Percentiles rank a stretch among this genome's conserved stretches.
Evolutionary conservation across 1,139 yeast genomes (phyloP).

Genomic region (Nadsonia starkeyi-henricii): DNA sequence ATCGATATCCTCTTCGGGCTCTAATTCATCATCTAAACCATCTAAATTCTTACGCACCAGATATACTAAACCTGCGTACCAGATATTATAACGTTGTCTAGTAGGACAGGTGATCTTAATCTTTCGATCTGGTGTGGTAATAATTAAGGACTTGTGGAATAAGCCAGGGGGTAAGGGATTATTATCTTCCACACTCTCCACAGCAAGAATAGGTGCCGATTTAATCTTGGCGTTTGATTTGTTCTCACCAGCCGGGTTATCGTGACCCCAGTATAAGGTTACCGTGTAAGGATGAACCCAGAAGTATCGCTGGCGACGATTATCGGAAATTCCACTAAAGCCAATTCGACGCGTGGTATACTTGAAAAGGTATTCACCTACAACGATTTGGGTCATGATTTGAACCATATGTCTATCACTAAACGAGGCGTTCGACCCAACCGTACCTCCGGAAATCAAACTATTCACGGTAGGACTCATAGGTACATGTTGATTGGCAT

Average conservation of each 20-base stretch:
- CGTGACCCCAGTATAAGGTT: conserved; percentile 79
- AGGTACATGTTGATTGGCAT: conserved; percentile 3
- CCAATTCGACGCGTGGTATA: conserved; percentile 72
- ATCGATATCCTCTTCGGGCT: no score
- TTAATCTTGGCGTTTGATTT: conserved; percentile 38
- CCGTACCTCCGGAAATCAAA: conserved; percentile 27
- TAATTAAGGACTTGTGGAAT: conserved; percentile 69
- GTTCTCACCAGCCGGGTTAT: conserved; percentile 61
- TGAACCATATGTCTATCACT: conserved; percentile 69
- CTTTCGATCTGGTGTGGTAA: conserved; percentile 54
- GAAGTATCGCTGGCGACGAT: conserved; percentile 82
- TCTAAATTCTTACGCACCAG: conserved; percentile 27
- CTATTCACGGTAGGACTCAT: conserved; percentile 1
- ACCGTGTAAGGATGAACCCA: conserved; percentile 94
- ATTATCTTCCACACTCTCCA: conserved; percentile 68
- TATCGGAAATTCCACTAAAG: conserved; percentile 58
- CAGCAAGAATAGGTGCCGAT: conserved; percentile 70
- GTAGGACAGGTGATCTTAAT: conserved; percentile 80
- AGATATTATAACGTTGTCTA: conserved; percentile 76
- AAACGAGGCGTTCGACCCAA: conserved; percentile 57
- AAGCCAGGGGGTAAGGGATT: conserved; percentile 87
- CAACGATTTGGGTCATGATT: conserved; percentile 80
- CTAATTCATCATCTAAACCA: no score
- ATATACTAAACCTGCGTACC: conserved; percentile 78
- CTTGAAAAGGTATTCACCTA: conserved; percentile 83